These are phyloP conservation scores for Leccinum huronense DNA, from an alignment of 1,284 basidiomycete genomes.

Conservation along the genomic window DNA sequence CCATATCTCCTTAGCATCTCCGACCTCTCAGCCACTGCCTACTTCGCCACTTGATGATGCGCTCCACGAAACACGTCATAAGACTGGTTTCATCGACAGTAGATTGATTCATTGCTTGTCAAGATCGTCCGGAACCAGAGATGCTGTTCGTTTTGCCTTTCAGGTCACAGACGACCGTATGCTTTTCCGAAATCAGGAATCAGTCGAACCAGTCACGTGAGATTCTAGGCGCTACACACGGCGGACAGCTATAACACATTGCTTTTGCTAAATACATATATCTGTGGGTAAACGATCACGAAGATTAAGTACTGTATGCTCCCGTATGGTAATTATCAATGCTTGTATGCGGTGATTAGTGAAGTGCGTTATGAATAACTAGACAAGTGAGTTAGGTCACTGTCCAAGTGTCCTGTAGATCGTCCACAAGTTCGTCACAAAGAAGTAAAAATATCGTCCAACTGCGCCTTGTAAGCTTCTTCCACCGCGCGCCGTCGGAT, in stretches of 20 bases:
- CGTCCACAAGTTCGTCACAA: slow-evolving; percentile 15
- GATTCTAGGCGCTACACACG: neutral
- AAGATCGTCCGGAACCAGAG: slow-evolving; percentile 31
- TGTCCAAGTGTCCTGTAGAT: slow-evolving; percentile 2
- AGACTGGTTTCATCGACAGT: slow-evolving; percentile 21
- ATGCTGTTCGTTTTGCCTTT: slow-evolving; percentile 23
- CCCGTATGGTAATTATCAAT: slow-evolving; percentile 24
- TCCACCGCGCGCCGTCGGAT: slow-evolving; percentile 65
- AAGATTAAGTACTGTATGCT: slow-evolving; percentile 15
- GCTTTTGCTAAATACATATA: slow-evolving; percentile 8
- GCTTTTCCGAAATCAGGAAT: slow-evolving; percentile 14
- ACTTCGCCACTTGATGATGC: slow-evolving; percentile 24
- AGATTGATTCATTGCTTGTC: slow-evolving; percentile 34
- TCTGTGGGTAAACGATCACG: slow-evolving; percentile 4
- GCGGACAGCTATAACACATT: slow-evolving; percentile 12
- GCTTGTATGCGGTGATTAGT: slow-evolving; percentile 14
- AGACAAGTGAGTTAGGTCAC: slow-evolving; percentile 16
- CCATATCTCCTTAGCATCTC: slow-evolving; percentile 44
- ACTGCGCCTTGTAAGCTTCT: slow-evolving; percentile 47
- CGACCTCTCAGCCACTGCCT: slow-evolving; percentile 31
- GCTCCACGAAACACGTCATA: slow-evolving; percentile 29
- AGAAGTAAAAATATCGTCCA: slow-evolving; percentile 52
- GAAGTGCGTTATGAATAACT: slow-evolving; percentile 13
- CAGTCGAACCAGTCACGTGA: neutral
- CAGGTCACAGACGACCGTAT: slow-evolving; percentile 27